Percentiles rank a stretch among this genome's conserved stretches.
phyloP scores from a whole-genome alignment of 2,329 filamentous ascomycete genomes.

The Penicillium sp. region DNA sequence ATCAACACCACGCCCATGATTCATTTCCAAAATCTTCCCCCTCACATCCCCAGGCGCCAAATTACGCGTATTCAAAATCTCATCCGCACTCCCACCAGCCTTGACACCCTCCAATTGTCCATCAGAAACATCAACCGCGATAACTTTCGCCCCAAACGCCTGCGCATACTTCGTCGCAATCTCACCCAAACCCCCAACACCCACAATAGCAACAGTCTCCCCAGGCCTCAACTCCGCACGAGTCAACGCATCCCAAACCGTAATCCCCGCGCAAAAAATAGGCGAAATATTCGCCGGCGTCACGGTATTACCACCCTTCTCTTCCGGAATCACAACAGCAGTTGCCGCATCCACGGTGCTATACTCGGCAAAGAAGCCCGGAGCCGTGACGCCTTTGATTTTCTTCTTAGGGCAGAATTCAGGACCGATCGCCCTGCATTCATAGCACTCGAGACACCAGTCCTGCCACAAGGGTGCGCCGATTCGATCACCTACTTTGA shows the following conservation, averaged over 20 bases:
- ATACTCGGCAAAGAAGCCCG: conserved; percentile 56
- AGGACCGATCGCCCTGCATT: conserved; percentile 48
- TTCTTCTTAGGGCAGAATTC: conserved; percentile 16
- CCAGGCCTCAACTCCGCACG: conserved; percentile 13
- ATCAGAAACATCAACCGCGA: conserved; percentile 27
- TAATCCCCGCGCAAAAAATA: conserved; percentile 58
- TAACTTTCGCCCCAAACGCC: conserved; percentile 29
- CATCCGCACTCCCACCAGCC: neutral
- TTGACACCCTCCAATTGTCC: conserved; percentile 5
- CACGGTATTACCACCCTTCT: conserved; percentile 32
- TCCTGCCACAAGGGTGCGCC: conserved; percentile 53
- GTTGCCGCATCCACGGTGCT: conserved; percentile 52
- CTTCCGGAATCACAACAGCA: conserved; percentile 45
- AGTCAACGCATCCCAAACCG: conserved; percentile 30
- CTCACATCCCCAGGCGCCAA: neutral
- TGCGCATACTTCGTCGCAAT: conserved; percentile 31
- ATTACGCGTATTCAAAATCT: conserved; percentile 8
- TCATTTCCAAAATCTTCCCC: neutral
- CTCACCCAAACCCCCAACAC: conserved; percentile 31
- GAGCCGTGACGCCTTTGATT: conserved; percentile 47
- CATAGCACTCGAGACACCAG: conserved; percentile 53
- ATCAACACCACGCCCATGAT: conserved; percentile 5
- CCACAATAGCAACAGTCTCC: conserved; percentile 20
- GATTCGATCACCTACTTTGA: conserved; percentile 49
- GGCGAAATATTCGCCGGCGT: conserved; percentile 36